Evolutionary conservation across 257 asterid genomes (phyloP).

Genomic region (Datura wrightii): DNA sequence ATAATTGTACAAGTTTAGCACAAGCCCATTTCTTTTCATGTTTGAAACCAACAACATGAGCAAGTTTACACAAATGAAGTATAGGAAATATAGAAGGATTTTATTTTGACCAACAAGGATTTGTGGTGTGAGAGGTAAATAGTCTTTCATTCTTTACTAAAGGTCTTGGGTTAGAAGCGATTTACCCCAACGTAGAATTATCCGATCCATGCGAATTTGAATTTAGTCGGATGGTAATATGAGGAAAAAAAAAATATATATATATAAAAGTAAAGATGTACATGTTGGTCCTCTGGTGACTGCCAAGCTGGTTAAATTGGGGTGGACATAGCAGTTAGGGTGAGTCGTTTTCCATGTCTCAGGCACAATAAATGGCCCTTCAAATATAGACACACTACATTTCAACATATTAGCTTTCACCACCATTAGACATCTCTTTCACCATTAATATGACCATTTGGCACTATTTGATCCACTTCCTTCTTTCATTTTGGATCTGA

Average conservation of each 20-base stretch:
- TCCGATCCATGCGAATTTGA: background rate
- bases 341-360: slow-evolving; percentile 17
- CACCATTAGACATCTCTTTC: slow-evolving; percentile 17
- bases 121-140: background rate
- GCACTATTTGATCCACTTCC: slow-evolving; percentile 4
- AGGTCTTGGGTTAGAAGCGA: background rate
- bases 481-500: background rate
- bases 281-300: background rate
- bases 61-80: background rate
- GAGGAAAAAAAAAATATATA: background rate
- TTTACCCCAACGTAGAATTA: background rate
- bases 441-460: slow-evolving; percentile 19
- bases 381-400: slow-evolving; percentile 9
- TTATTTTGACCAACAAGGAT: background rate
- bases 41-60: background rate
- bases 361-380: background rate
- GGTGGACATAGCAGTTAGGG: slow-evolving; percentile 20
- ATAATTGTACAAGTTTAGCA: background rate
- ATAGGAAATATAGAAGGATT: background rate
- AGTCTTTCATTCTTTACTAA: background rate
- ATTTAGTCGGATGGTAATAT: background rate
- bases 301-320: slow-evolving; percentile 25
- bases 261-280: no score
- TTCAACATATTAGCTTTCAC: background rate
- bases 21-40: background rate